Base-by-base conservation (phyloP, 805 yeast genomes). In the Yarrowia sp. region DNA sequence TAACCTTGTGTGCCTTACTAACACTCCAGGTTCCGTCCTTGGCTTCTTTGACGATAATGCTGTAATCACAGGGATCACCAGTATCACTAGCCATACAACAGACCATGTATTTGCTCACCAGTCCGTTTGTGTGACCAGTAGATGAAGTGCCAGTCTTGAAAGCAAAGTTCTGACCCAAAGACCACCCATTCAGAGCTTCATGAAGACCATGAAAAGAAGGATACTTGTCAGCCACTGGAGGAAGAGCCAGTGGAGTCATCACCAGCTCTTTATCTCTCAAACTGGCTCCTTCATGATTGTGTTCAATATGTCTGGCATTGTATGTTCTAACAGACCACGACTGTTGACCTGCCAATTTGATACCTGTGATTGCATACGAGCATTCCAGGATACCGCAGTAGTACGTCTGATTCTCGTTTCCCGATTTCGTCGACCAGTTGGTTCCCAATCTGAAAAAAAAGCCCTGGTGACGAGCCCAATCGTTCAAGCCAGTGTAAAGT, bases 91-190 rank as follows among this genome's bases (percentile, higher is more conserved):
- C 41, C 64, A 41, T 56, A 16, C 64, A 56, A 16, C 64, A 56
- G 1, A 56, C 64, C 64, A 56, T 56, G 26, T 56, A 56, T n/a
- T 56, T 56, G 26, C 64, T 56, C 8, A 42, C 49, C n/a, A 56
- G 26, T 1, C 64, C 64, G 26, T 56, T 56, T 7, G 64, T 42
- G 11, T 42, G 64, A 2, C 64, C 49, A 15, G 49, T 56, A 10
- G 64, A 56, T 3, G 64, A 56, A 2, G 48, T 56, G 9, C 64
- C 64, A 0, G 64, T 56, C 14, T 56, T 56, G 64, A 56, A 56
- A 0, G 64, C 64, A 56, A 56, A 56, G 49, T 42, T 56, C 0
- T 56, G 36, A 7, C 32, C 26, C 11, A 32, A 2, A 2, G 64
- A 26, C 64, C 64, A 56, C 8, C 38, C 41, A 8, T 56, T 56